Evolutionary conservation across 176 grass and related monocot species (phyloP).

Genomic region (Musa schizocarpa): DNA sequence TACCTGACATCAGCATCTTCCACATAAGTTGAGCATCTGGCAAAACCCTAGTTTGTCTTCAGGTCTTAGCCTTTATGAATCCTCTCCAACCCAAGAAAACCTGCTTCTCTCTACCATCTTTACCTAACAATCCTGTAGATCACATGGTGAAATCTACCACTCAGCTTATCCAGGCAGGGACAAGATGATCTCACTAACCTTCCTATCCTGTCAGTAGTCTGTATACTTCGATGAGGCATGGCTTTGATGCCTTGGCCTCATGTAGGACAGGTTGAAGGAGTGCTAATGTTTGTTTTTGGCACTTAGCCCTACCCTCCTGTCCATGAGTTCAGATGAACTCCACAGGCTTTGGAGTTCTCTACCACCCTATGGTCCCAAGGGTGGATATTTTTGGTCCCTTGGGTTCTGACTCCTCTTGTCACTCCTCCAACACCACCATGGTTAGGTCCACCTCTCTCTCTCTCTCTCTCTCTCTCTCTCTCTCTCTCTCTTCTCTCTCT

Average conservation of each 20-base stretch:
- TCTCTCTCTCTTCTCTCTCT: constrained; percentile 15
- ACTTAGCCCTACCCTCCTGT: constrained; percentile 56
- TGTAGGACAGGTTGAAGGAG: constrained; percentile 67
- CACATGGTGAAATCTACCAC: constrained; percentile 41
- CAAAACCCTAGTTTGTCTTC: constrained; percentile 12
- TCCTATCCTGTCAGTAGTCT: constrained; percentile 43
- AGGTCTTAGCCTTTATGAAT: constrained; percentile 19
- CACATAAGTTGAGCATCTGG: too few relatives aligned
- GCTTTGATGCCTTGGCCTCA: constrained; percentile 62
- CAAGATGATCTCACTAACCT: constrained; percentile 39
- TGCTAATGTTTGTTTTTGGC: constrained; percentile 89
- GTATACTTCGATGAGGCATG: constrained; percentile 63
- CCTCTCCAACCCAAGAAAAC: constrained; percentile 20
- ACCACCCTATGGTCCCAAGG: constrained; percentile 34
- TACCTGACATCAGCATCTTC: constrained; percentile 14
- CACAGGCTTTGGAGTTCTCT: constrained; percentile 76
- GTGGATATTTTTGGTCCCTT: constrained; percentile 85
- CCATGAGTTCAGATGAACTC: constrained; percentile 45
- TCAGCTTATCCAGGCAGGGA: constrained; percentile 25
- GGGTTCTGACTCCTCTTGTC: constrained; percentile 58
- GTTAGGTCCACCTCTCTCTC: constrained; percentile 50
- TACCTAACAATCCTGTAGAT: constrained; percentile 28
- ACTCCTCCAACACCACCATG: constrained; percentile 62
- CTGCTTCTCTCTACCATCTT: constrained; percentile 23
- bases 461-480: constrained; percentile 2